Evolutionary conservation across 331 rosid genomes (phyloP), one percentile per base, ranked within the genome.

Genomic region (Quercus tomentella): DNA sequence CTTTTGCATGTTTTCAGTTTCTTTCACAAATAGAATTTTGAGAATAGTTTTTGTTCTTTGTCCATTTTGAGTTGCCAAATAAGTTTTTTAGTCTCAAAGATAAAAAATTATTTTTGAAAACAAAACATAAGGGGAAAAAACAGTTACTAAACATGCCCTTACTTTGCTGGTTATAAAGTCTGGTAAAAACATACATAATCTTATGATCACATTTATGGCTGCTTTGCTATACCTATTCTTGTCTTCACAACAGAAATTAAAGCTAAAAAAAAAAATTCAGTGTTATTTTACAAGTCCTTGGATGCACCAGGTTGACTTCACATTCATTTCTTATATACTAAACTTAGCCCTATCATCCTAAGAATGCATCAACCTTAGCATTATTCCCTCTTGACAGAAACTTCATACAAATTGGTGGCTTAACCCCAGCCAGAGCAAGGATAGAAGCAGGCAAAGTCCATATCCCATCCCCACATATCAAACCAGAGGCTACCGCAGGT

Each of bases 381-480:
- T 90, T 92, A 25, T 83, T 58, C 2, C 84, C 80, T 30, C 88
- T 76, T 54, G 94, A 92, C 77, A 92, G 83, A 80, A 92, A 92
- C 86, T 82, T 92, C 94, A 92, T 92, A 81, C 97, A 92, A 57
- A 92, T 92, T 56, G 94, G 94, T 16, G 97, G 94, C 86, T 92
- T 78, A 70, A 92, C 84, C 56, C 94, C 93, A 18, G 80, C 81
- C 37, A 92, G 84, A 23, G 94, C 93, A 23, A 92, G 92, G 12
- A 88, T 43, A 67, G 97, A 92, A 86, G 94, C 93, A 72, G 93
- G 94, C 9, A 92, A 45, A 45, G 93, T 88, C 97, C 94, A 92
- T 70, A 87, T 80, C 35, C 97, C 97, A 55, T 92, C 94, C 0
- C 96, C 97, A 66, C 94, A 90, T 75, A 92, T 92, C 93, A 92